phyloP scores from a whole-genome alignment of 495 filamentous ascomycete species.

The Lasiosphaeris hirsuta region DNA sequence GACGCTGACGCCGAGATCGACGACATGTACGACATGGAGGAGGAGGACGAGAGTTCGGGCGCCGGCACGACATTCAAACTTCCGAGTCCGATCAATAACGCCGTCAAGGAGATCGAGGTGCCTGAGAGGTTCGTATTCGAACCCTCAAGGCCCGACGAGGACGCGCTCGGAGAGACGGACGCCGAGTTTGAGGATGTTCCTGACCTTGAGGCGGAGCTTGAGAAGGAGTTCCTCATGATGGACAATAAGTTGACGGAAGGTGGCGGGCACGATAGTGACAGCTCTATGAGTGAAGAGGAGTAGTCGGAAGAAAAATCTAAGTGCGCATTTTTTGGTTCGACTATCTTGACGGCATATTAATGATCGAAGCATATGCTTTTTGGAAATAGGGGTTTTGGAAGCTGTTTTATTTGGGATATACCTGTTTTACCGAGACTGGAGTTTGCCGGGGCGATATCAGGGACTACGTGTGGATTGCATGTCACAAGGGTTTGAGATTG shows the following conservation, averaged over 20 bases:
- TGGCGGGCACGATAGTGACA: conserved; percentile 23
- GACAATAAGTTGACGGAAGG: conserved; percentile 23
- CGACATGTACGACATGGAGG: conserved; percentile 25
- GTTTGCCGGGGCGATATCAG: too few relatives aligned
- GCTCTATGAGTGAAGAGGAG: conserved; percentile 34
- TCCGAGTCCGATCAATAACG: conserved; percentile 33
- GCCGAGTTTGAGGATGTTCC: conserved; percentile 15
- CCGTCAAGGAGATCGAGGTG: neutral
- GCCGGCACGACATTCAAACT: conserved; percentile 28
- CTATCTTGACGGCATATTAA: too few relatives aligned
- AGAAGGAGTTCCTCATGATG: conserved; percentile 31
- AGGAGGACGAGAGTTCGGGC: conserved; percentile 20
- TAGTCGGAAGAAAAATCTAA: conserved; percentile 2
- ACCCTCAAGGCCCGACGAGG: conserved; percentile 22
- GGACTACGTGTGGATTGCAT: too few relatives aligned
- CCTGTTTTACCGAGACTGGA: too few relatives aligned
- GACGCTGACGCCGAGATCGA: conserved; percentile 33
- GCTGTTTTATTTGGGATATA: too few relatives aligned
- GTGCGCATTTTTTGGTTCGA: neutral
- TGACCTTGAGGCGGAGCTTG: conserved; percentile 40
- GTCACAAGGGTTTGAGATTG: too few relatives aligned
- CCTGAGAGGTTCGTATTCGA: conserved; percentile 15
- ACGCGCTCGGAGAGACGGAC: conserved; percentile 27
- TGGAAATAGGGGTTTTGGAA: too few relatives aligned
- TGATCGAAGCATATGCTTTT: too few relatives aligned